These are phyloP conservation scores for Artomyces pyxidatus DNA, from an alignment of 768 basidiomycete species.

Conservation along the genomic window DNA sequence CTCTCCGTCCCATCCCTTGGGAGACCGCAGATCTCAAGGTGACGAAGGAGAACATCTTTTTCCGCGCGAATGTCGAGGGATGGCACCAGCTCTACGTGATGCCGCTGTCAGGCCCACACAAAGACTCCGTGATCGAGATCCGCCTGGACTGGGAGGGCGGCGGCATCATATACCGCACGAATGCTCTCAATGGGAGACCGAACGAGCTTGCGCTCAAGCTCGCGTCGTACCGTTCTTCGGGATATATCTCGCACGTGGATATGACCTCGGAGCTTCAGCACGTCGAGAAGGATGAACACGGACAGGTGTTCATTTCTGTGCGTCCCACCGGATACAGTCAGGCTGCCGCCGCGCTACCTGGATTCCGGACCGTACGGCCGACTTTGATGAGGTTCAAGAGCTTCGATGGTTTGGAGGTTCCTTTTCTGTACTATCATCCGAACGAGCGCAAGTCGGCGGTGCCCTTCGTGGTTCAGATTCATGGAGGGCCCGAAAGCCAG, in stretches of 20 bases:
- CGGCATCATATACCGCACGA: conserved; percentile 22
- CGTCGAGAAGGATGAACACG: conserved; percentile 17
- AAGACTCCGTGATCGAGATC: conserved; percentile 20
- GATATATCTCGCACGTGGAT: conserved; percentile 26
- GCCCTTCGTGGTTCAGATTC: conserved; percentile 30
- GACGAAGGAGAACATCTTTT: conserved; percentile 18
- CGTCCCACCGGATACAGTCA: conserved; percentile 25
- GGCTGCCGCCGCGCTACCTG: conserved; percentile 23
- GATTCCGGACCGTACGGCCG: conserved; percentile 23
- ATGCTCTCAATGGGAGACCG: conserved; percentile 27
- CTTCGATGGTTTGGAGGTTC: conserved; percentile 33
- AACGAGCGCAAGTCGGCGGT: conserved; percentile 19
- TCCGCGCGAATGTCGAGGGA: conserved; percentile 32
- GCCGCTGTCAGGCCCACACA: conserved; percentile 18
- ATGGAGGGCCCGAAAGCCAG: conserved; percentile 33
- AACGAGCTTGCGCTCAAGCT: conserved; percentile 26
- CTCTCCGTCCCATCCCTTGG: conserved; percentile 30
- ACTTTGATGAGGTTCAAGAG: conserved; percentile 31
- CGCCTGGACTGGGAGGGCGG: conserved; percentile 17
- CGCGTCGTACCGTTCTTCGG: conserved; percentile 24
- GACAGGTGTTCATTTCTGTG: conserved; percentile 22
- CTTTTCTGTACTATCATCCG: conserved; percentile 36
- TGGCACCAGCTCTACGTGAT: conserved; percentile 20
- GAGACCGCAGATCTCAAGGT: conserved; percentile 21
- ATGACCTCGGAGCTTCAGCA: conserved; percentile 18